Evolutionary conservation across 306 rosid species (phyloP).

Genomic region (Quercus aquifolioides): DNA sequence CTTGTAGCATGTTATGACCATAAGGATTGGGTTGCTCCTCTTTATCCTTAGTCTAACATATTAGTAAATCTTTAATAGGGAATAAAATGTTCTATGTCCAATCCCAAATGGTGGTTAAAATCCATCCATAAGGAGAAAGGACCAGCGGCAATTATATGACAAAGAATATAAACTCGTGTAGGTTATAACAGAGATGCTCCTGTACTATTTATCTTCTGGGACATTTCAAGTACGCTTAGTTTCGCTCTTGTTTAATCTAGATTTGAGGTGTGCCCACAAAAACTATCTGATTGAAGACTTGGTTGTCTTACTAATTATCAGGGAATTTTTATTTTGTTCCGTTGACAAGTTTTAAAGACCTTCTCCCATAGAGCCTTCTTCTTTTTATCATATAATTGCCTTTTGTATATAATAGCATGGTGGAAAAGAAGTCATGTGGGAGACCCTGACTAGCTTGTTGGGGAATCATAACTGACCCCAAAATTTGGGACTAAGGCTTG

Average conservation of each 20-base stretch:
- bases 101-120: not conserved
- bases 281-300: not conserved
- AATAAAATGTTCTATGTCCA: not conserved
- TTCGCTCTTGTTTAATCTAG: not conserved
- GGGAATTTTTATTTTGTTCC: too few relatives aligned
- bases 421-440: too few relatives aligned
- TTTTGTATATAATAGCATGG: not conserved
- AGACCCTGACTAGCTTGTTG: too few relatives aligned
- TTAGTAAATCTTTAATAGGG: not conserved
- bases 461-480: too few relatives aligned
- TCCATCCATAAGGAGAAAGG: not conserved
- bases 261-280: not conserved
- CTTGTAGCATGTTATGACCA: constrained; percentile 3
- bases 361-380: too few relatives aligned
- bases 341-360: too few relatives aligned
- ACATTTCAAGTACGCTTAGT: not conserved
- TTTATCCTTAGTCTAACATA: not conserved
- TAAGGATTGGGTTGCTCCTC: not conserved
- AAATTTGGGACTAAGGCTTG: too few relatives aligned
- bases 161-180: not conserved
- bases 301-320: too few relatives aligned
- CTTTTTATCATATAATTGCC: too few relatives aligned
- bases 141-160: not conserved
- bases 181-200: not conserved
- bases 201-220: not conserved